Conservation (phyloP, 305 asterid genomes). For the Salvia sclarea region DNA sequence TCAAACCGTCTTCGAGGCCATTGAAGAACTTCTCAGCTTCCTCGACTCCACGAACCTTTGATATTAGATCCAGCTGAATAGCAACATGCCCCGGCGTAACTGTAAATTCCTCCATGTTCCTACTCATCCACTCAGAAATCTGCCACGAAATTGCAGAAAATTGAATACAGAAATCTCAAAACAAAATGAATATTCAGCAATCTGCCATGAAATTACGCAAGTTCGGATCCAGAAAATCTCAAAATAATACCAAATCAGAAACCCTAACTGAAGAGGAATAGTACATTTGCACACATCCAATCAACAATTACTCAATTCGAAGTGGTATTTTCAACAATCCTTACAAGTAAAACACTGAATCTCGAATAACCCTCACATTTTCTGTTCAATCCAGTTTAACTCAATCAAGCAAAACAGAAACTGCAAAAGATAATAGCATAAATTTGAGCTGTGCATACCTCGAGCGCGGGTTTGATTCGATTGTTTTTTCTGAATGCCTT, state of each 20-base stretch:
- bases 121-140: constrained; percentile 43
- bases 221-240: no score
- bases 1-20: constrained; percentile 24
- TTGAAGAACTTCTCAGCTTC: constrained; percentile 41
- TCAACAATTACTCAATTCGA: neutral
- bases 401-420: neutral
- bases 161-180: constrained; percentile 5
- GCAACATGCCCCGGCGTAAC: constrained; percentile 36
- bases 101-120: constrained; percentile 5
- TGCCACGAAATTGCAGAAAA: constrained; percentile 21
- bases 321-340: neutral
- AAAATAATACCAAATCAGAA: neutral
- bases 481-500: neutral
- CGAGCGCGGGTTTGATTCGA: constrained; percentile 33
- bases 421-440: no score
- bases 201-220: no score
- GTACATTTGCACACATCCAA: neutral
- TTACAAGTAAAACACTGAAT: no score
- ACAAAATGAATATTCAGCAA: neutral
- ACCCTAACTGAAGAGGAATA: neutral
- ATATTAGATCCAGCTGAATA: constrained; percentile 35
- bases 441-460: no score
- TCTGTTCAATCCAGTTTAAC: neutral
- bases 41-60: constrained; percentile 33
- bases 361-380: neutral